Evolutionary conservation across 495 filamentous ascomycete genomes (phyloP).

Genomic region (Cenococcum geophilum): DNA sequence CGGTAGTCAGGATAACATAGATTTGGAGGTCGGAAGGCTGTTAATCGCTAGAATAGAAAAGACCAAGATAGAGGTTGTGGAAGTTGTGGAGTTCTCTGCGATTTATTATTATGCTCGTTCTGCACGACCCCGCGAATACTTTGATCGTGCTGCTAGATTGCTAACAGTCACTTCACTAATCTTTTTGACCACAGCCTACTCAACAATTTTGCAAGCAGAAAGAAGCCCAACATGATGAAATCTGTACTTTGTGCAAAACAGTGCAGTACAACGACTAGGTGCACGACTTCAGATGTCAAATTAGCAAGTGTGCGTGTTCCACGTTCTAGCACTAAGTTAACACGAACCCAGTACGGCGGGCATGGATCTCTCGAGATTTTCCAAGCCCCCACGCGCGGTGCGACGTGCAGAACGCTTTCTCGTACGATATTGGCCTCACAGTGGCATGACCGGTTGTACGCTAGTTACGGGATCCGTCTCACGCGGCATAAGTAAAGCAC

Average conservation of each 20-base stretch:
- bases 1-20: not conserved
- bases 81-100: constrained; percentile 14
- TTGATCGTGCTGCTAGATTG: too few species aligned
- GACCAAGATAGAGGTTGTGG: constrained; percentile 22
- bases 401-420: constrained; percentile 13
- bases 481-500: constrained; percentile 8
- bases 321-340: constrained; percentile 2
- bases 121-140: not conserved
- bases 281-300: constrained; percentile 1
- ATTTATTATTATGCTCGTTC: not conserved
- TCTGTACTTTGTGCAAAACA: not conserved
- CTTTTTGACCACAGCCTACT: too few species aligned
- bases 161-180: too few species aligned
- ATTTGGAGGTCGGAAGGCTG: not conserved
- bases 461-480: constrained; percentile 5
- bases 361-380: not conserved
- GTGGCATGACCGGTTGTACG: constrained; percentile 23
- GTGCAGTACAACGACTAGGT: not conserved
- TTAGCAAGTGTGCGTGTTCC: constrained; percentile 1
- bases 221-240: not conserved
- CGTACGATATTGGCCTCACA: constrained; percentile 16
- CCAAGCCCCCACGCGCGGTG: constrained; percentile 6
- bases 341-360: not conserved
- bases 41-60: constrained; percentile 12
- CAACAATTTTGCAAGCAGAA: too few species aligned